phyloP scores from a whole-genome alignment of 805 yeast genomes.

The Lachancea meyersii region DNA sequence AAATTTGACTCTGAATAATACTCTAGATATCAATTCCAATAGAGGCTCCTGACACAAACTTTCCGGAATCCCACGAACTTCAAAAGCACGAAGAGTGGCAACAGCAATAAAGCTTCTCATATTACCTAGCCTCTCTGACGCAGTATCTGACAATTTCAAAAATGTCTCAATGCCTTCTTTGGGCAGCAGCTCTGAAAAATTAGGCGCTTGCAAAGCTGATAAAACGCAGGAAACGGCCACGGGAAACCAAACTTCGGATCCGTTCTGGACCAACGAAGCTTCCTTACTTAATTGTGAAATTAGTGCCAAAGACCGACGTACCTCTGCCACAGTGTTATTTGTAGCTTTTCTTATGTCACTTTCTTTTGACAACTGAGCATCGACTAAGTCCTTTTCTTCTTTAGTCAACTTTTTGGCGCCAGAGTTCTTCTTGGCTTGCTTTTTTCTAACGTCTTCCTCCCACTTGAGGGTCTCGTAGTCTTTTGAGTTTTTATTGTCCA shows the following conservation, averaged over 20 bases:
- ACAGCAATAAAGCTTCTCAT: conserved; percentile 55
- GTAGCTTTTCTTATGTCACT: conserved; percentile 46
- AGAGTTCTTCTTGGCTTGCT: conserved; percentile 47
- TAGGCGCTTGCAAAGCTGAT: conserved; percentile 36
- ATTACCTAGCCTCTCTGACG: conserved; percentile 47
- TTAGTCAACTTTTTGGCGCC: conserved; percentile 53
- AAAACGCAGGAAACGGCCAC: conserved; percentile 49
- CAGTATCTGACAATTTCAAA: conserved; percentile 46
- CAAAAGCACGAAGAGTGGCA: conserved; percentile 56
- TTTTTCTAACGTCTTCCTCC: conserved; percentile 80
- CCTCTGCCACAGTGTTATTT: conserved; percentile 30
- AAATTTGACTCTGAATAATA: conserved; percentile 70
- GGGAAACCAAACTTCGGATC: conserved; percentile 65
- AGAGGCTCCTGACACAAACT: conserved; percentile 47
- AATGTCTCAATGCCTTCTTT: conserved; percentile 43
- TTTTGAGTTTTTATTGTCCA: conserved; percentile 64
- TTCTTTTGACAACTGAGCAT: conserved; percentile 61
- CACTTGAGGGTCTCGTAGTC: conserved; percentile 83
- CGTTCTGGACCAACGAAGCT: conserved; percentile 53
- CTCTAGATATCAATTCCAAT: conserved; percentile 50
- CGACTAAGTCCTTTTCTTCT: conserved; percentile 65
- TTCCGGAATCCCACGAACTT: conserved; percentile 41
- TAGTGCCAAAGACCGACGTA: conserved; percentile 47
- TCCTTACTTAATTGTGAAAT: conserved; percentile 48
- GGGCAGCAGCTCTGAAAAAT: conserved; percentile 37